A percentile compares a stretch with the other conserved stretches of the same genome.
phyloP scores from a whole-genome alignment of 225 moss, liverwort and hornwort species.

The Polytrichum formosum region DNA sequence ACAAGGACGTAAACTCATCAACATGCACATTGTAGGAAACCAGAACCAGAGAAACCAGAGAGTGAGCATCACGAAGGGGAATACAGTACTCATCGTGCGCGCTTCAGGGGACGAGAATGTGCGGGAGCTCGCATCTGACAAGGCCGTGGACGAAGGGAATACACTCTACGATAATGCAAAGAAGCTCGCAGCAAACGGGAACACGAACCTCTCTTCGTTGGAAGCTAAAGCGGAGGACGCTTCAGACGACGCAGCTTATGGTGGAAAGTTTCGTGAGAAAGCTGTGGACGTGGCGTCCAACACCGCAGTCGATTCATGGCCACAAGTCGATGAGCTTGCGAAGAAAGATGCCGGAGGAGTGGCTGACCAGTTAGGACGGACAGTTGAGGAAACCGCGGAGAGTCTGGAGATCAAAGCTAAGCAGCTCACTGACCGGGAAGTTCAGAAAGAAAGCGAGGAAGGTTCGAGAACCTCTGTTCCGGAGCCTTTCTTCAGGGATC shows the following conservation, averaged over 20 bases:
- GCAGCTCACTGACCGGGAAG: constrained; percentile 33
- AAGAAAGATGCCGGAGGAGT: constrained; percentile 36
- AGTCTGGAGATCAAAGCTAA: constrained; percentile 42
- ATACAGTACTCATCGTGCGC: constrained; percentile 13
- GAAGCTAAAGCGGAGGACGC: constrained; percentile 42
- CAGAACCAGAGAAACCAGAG: not conserved
- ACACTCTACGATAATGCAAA: constrained; percentile 18
- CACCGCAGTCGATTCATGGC: constrained; percentile 34
- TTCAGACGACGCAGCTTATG: constrained; percentile 36
- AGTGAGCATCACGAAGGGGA: not conserved
- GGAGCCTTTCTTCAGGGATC: constrained; percentile 38
- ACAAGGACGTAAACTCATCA: constrained; percentile 15
- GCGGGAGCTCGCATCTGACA: constrained; percentile 46
- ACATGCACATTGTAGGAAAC: constrained; percentile 21
- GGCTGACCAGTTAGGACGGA: constrained; percentile 30
- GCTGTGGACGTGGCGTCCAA: constrained; percentile 54
- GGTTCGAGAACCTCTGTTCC: constrained; percentile 2
- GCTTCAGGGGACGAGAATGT: constrained; percentile 45
- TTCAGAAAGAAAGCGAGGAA: constrained; percentile 15
- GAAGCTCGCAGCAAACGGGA: constrained; percentile 27
- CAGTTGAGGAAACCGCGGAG: constrained; percentile 29
- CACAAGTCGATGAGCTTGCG: constrained; percentile 36
- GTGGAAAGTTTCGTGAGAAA: constrained; percentile 20
- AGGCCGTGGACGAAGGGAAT: constrained; percentile 39
- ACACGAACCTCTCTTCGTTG: constrained; percentile 18